These are phyloP conservation scores for Trichoderma guizhouense DNA, from an alignment of 2,329 filamentous ascomycete genomes.

Conservation along the genomic window DNA sequence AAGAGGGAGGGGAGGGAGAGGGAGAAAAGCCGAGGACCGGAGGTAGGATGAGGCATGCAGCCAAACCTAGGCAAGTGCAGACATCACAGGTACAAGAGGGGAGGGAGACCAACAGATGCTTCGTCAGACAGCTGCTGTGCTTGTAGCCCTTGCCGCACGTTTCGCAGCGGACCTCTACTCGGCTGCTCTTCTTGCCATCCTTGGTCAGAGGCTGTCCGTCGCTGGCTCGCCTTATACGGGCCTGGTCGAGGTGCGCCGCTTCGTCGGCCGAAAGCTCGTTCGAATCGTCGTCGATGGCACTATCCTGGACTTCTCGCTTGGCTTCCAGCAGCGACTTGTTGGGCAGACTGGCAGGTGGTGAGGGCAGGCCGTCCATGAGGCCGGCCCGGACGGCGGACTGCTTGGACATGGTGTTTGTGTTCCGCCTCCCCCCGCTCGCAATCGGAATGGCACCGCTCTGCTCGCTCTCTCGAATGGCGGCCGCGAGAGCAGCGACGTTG, in stretches of 20 bases:
- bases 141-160: conserved; percentile 99
- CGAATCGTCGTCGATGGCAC: conserved; percentile 67
- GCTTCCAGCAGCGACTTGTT: conserved; percentile 49
- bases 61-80: conserved; percentile 20
- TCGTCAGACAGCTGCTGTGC: conserved; percentile 99
- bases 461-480: conserved; percentile 67
- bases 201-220: conserved; percentile 82
- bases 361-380: conserved; percentile 54
- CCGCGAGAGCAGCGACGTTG: conserved; percentile 73
- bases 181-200: conserved; percentile 78
- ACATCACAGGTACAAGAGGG: conserved; percentile 25
- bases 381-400: conserved; percentile 51
- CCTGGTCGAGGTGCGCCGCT: conserved; percentile 46
- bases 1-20: background rate
- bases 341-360: conserved; percentile 67
- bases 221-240: conserved; percentile 64
- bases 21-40: background rate
- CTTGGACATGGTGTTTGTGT: conserved; percentile 60
- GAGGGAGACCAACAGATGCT: conserved; percentile 95
- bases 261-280: conserved; percentile 57
- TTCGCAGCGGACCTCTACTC: conserved; percentile 88
- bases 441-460: conserved; percentile 56
- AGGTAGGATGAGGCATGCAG: background rate
- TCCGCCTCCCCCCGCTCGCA: conserved; percentile 56
- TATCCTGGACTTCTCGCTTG: conserved; percentile 50